Conservation (phyloP, 805 yeast genomes). For the Metschnikowia gelsemii region DNA sequence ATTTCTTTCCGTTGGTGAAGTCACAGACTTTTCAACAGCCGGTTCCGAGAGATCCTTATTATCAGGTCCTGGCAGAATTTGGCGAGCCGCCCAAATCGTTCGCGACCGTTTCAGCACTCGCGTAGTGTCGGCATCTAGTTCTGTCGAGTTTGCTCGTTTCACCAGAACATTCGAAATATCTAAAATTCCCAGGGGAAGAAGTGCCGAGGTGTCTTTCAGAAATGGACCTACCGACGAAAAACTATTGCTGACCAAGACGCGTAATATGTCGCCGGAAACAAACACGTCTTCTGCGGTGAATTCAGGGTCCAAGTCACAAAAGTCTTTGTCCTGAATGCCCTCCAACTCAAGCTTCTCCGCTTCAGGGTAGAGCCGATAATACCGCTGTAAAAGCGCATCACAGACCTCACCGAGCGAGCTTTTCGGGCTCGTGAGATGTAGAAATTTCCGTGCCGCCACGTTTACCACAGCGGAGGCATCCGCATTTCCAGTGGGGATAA, state of each 20-base stretch:
- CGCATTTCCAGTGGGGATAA: constrained; percentile 28
- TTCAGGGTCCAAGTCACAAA: constrained; percentile 80
- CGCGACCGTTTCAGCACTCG: constrained; percentile 12
- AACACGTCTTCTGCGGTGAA: constrained; percentile 65
- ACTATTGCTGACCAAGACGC: constrained; percentile 35
- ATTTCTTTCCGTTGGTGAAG: too few species aligned
- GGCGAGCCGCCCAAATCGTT: constrained; percentile 19
- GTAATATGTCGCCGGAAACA: constrained; percentile 32
- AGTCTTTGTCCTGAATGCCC: constrained; percentile 64
- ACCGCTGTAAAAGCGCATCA: constrained; percentile 54
- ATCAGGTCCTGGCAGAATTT: background rate
- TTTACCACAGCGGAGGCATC: constrained; percentile 22
- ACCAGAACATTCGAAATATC: constrained; percentile 4
- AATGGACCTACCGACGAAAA: too few species aligned
- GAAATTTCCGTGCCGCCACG: constrained; percentile 45
- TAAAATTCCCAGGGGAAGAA: constrained; percentile 8
- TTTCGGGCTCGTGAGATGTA: constrained; percentile 57
- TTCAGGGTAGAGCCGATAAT: constrained; percentile 62
- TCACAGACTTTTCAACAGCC: background rate
- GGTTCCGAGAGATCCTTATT: too few species aligned
- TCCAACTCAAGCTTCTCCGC: constrained; percentile 53
- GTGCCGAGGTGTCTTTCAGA: constrained; percentile 7
- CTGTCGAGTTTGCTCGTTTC: constrained; percentile 4
- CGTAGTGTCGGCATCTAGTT: constrained; percentile 4
- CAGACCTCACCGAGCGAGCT: constrained; percentile 50